Percentiles rank a stretch among this genome's conserved stretches.
Conservation (phyloP, 2,329 filamentous ascomycete species). For the Clarireedia monteithiana region DNA sequence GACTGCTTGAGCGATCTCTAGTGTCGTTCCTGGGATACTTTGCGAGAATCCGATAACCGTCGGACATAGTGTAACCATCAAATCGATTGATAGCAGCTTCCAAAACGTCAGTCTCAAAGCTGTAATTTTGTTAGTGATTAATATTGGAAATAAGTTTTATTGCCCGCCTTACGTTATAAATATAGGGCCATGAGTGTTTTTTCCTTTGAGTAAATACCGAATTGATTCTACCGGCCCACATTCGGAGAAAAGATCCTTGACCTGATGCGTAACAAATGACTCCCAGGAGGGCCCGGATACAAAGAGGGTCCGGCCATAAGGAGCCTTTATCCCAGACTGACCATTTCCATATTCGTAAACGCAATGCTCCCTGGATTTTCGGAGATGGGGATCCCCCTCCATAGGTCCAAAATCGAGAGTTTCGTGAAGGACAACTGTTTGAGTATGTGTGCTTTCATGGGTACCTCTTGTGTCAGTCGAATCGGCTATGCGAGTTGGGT, state of each 20-base stretch:
- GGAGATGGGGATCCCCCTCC: conserved; percentile 1
- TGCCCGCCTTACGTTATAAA: conserved; percentile 19
- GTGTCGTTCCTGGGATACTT: conserved; percentile 2
- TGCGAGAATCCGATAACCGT: neutral
- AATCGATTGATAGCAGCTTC: conserved; percentile 2
- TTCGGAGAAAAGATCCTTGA: conserved; percentile 17
- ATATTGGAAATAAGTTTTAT: neutral
- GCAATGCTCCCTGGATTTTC: neutral
- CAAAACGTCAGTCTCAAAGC: conserved; percentile 2
- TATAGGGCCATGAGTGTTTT: neutral
- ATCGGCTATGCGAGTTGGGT: neutral
- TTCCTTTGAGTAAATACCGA: conserved; percentile 8
- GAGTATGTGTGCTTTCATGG: neutral
- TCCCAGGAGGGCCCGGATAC: conserved; percentile 8
- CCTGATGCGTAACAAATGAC: conserved; percentile 13
- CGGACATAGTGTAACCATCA: neutral
- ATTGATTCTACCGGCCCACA: conserved; percentile 21
- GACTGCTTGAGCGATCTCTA: conserved; percentile 10
- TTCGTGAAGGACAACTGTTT: neutral
- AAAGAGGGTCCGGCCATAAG: conserved; percentile 11
- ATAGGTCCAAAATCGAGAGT: neutral
- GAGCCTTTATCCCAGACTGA: neutral
- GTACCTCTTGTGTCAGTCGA: conserved; percentile 6
- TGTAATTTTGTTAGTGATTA: neutral
- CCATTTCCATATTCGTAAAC: neutral